Conservation (phyloP, 352 stramenopile genomes). For the Globisporangium carolinianum region DNA sequence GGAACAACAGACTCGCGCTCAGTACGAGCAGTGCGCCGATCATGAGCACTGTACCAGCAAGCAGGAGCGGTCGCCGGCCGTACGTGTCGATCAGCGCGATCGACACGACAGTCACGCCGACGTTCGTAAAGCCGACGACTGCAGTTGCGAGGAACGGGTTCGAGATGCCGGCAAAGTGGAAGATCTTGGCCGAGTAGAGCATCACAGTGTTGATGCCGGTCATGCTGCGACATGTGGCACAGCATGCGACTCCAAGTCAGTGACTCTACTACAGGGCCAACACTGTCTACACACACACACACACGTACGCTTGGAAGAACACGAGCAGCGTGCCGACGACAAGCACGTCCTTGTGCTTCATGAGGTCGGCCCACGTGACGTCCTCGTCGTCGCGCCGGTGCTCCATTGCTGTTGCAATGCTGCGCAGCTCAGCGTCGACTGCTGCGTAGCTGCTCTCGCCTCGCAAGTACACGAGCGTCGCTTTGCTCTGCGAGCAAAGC, state of each 20-base stretch:
- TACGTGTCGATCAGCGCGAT: conserved; percentile 70
- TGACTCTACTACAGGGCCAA: no score
- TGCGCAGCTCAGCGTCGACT: conserved; percentile 52
- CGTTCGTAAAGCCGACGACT: conserved; percentile 67
- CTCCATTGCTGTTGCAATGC: conserved; percentile 62
- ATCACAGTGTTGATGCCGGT: conserved; percentile 91
- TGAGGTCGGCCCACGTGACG: conserved; percentile 46
- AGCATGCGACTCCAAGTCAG: no score
- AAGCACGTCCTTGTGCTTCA: conserved; percentile 53
- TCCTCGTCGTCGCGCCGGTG: conserved; percentile 32
- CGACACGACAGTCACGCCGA: conserved; percentile 73
- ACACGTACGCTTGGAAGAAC: conserved; percentile 67
- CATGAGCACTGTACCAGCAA: conserved; percentile 70
- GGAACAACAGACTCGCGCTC: conserved; percentile 58
- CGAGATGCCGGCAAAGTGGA: conserved; percentile 83
- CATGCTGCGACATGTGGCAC: conserved; percentile 28
- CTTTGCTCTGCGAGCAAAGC: conserved; percentile 13
- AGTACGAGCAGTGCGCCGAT: conserved; percentile 54
- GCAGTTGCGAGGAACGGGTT: conserved; percentile 80
- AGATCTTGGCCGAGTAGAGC: conserved; percentile 89
- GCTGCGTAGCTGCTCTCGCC: conserved; percentile 19
- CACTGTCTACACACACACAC: neutral
- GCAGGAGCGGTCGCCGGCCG: conserved; percentile 64
- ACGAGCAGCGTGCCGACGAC: conserved; percentile 54
- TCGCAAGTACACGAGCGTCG: conserved; percentile 35